phyloP scores from a whole-genome alignment of 2,329 filamentous ascomycete species.

The Sporothrix humicola region DNA sequence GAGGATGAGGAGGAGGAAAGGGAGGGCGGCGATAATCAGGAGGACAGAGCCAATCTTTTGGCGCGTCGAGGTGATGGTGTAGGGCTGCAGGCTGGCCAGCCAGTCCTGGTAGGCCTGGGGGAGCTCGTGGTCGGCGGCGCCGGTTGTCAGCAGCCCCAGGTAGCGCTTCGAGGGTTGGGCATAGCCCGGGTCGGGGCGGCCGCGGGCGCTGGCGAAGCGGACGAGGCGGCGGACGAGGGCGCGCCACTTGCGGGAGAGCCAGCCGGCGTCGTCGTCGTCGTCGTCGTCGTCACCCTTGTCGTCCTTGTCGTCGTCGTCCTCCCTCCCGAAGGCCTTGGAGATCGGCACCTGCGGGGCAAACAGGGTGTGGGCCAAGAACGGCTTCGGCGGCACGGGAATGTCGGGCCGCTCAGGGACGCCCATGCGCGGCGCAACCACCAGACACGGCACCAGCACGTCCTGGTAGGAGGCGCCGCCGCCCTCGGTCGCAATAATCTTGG shows the following conservation, averaged over 20 bases:
- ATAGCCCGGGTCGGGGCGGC: slow-evolving; percentile 70
- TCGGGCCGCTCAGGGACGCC: slow-evolving; percentile 71
- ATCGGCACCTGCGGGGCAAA: slow-evolving; percentile 66
- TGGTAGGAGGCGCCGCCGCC: slow-evolving; percentile 85
- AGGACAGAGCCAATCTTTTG: slow-evolving; percentile 68
- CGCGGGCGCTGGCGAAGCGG: slow-evolving; percentile 52
- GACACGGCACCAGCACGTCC: slow-evolving; percentile 80
- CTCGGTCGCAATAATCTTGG: slow-evolving; percentile 86
- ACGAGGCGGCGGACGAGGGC: slow-evolving; percentile 41
- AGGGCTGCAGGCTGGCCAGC: slow-evolving; percentile 71
- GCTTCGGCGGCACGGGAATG: slow-evolving; percentile 55
- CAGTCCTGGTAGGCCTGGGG: slow-evolving; percentile 79
- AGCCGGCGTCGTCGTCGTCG: slow-evolving; percentile 34
- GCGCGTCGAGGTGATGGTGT: slow-evolving; percentile 67
- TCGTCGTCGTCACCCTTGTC: slow-evolving; percentile 32
- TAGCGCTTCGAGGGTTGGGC: slow-evolving; percentile 86
- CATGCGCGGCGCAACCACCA: slow-evolving; percentile 63
- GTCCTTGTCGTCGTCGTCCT: background rate
- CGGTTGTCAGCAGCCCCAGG: slow-evolving; percentile 76
- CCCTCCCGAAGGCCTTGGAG: slow-evolving; percentile 37
- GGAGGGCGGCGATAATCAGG: slow-evolving; percentile 63
- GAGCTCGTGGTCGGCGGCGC: slow-evolving; percentile 79
- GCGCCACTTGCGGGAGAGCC: slow-evolving; percentile 48
- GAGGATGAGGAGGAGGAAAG: slow-evolving; percentile 56
- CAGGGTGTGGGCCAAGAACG: slow-evolving; percentile 86